Percentiles rank a stretch among this genome's conserved stretches.
Conservation (phyloP, 2,329 filamentous ascomycete species). For the Aspergillus latus region DNA sequence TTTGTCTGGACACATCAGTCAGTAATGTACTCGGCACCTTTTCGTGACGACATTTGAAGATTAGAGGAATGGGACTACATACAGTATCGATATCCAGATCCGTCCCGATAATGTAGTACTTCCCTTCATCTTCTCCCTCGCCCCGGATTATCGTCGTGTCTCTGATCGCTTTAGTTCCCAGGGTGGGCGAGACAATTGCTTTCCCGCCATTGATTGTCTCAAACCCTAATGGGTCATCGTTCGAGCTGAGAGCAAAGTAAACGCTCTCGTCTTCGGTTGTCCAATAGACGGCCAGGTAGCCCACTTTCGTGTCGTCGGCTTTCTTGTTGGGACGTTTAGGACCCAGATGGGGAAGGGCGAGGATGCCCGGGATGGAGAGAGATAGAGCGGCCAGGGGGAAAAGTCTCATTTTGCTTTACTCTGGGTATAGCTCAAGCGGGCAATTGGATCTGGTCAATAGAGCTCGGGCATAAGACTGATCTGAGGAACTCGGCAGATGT, state of each 20-base stretch:
- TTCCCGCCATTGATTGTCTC: constrained; percentile 10
- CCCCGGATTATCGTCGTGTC: constrained; percentile 16
- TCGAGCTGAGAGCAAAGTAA: constrained; percentile 17
- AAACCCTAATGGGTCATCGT: constrained; percentile 11
- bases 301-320: constrained; percentile 10
- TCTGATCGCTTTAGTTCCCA: constrained; percentile 19
- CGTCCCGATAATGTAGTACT: constrained; percentile 20
- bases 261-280: constrained; percentile 19
- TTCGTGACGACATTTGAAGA: no score
- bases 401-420: not conserved
- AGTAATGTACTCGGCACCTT: not conserved
- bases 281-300: constrained; percentile 19
- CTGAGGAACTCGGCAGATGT: no score
- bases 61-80: not conserved
- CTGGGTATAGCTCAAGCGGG: no score
- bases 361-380: not conserved
- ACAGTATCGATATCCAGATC: constrained; percentile 18
- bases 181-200: constrained; percentile 14
- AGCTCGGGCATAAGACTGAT: no score
- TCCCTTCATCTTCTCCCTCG: constrained; percentile 12
- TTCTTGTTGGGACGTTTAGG: not conserved
- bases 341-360: not conserved
- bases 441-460: not conserved
- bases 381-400: not conserved
- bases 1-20: constrained; percentile 10